Base-by-base conservation (phyloP, 306 rosid species). In the Medicago lupulina region DNA sequence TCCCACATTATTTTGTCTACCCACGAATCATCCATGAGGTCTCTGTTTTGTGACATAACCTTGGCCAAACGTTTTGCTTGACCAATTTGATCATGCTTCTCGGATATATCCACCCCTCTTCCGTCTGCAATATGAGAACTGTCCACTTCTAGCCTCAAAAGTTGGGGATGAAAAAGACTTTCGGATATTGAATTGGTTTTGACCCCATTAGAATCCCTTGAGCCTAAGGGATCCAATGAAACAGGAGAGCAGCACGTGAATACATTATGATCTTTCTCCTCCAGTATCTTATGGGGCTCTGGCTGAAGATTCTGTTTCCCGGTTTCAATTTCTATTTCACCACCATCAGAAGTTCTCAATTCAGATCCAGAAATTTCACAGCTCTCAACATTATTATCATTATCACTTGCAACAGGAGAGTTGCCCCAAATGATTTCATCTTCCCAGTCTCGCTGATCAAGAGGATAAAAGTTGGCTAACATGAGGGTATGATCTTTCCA, bases 391-490 rank as follows among this genome's bases (percentile, higher is more conserved):
- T 79, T 77, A 60, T 71, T 80, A 53, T 81, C 81, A 60, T 69
- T 80, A 53, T 81, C 81, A 84, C 87, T 86, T 15, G 67, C 73
- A 34, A 81, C 76, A 57, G 96, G 96, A 76, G 98, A 92, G 79
- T 89, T 84, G 44, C 88, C 98, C 98, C 98, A 95, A 67, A 83
- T 62, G 81, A 95, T 95, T 64, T 80, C 85, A 67, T 86, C 90
- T 83, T 95, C 98, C 98, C 98, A 95, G 67, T 90, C 90, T 80
- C 81, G 92, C 79, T 88, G 98, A 89, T 95, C 97, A 72, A 90
- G 90, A 70, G 96, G 93, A 74, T 90, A 90, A 79, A 92, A 81
- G 39, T 84, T 73, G 76, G 89, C 34, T 67, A 77, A 58, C 23
- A 11, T 55, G 15, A 85, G 85, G 66, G 85, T 75, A 67, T 78